A percentile compares a stretch with the other conserved stretches of the same genome.
These are phyloP conservation scores for Parsonsia alboflavescens DNA, from an alignment of 257 asterid species.

Conservation along the genomic window DNA sequence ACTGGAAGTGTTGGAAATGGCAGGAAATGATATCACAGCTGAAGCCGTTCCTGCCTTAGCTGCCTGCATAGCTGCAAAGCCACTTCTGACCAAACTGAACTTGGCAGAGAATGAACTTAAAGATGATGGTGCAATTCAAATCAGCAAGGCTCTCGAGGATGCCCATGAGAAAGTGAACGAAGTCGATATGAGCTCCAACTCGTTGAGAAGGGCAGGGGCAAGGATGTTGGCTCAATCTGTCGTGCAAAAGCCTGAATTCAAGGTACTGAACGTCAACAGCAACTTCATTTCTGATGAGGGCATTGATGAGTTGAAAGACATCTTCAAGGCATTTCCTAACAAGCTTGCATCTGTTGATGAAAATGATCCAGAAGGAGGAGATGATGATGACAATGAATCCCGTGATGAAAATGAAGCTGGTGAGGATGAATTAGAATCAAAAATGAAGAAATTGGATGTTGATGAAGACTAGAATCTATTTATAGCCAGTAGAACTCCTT, in stretches of 20 bases:
- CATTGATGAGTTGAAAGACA: conserved; percentile 61
- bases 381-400: conserved; percentile 53
- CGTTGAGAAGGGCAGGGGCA: conserved; percentile 56
- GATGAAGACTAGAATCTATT: conserved; percentile 26
- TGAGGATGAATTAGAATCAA: conserved; percentile 61
- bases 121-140: conserved; percentile 77
- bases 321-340: conserved; percentile 56
- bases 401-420: conserved; percentile 58
- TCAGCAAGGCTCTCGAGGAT: conserved; percentile 54
- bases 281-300: conserved; percentile 90
- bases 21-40: conserved; percentile 87
- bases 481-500: not conserved
- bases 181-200: conserved; percentile 71
- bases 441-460: conserved; percentile 67
- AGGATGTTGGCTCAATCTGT: conserved; percentile 59
- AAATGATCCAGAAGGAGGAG: conserved; percentile 85
- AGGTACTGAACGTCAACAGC: conserved; percentile 57
- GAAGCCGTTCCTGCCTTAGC: conserved; percentile 62
- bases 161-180: conserved; percentile 61
- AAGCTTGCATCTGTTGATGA: conserved; percentile 84
- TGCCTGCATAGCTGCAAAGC: conserved; percentile 51
- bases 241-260: conserved; percentile 52
- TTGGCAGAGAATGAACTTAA: conserved; percentile 79
- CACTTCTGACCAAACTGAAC: conserved; percentile 57
- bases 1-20: conserved; percentile 74